Conservation (phyloP, 768 basidiomycete species). For the Leccinum sublutescens region DNA sequence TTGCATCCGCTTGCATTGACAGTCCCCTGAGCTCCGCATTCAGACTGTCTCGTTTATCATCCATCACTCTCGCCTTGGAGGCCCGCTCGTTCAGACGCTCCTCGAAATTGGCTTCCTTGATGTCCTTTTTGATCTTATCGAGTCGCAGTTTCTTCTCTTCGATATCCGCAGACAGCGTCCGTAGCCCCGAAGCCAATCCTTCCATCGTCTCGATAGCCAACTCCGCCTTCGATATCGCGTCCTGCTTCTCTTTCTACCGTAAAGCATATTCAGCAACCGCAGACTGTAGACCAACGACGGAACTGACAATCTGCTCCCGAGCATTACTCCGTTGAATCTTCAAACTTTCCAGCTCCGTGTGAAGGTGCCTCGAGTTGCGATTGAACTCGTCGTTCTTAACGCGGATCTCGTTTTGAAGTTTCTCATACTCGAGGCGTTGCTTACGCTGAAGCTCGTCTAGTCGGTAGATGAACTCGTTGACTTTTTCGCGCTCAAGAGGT, state of each 20-base stretch:
- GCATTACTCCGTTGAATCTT: constrained; percentile 52
- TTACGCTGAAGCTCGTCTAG: constrained; percentile 61
- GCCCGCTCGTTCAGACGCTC: constrained; percentile 55
- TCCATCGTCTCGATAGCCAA: constrained; percentile 55
- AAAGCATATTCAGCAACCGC: not conserved
- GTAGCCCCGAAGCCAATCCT: constrained; percentile 51
- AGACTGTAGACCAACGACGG: not conserved
- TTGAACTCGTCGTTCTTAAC: constrained; percentile 65
- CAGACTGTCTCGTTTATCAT: constrained; percentile 67
- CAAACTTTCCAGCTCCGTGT: constrained; percentile 50
- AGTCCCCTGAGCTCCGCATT: constrained; percentile 68
- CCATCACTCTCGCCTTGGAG: constrained; percentile 53
- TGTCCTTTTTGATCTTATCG: constrained; percentile 56
- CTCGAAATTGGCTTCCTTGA: constrained; percentile 63
- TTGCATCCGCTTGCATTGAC: constrained; percentile 74
- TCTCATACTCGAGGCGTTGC: constrained; percentile 63
- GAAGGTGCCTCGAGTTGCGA: constrained; percentile 53
- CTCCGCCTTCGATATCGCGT: constrained; percentile 52
- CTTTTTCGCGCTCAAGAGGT: constrained; percentile 67
- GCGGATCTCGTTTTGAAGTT: constrained; percentile 62
- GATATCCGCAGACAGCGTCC: constrained; percentile 57
- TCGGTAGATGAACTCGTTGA: constrained; percentile 68
- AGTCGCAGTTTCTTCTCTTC: constrained; percentile 65
- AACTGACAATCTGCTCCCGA: constrained; percentile 57
- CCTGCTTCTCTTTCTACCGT: constrained; percentile 48